Conservation (phyloP, 192 early-diverging fungal genomes). For the Rhizoclosmatium sp. region DNA sequence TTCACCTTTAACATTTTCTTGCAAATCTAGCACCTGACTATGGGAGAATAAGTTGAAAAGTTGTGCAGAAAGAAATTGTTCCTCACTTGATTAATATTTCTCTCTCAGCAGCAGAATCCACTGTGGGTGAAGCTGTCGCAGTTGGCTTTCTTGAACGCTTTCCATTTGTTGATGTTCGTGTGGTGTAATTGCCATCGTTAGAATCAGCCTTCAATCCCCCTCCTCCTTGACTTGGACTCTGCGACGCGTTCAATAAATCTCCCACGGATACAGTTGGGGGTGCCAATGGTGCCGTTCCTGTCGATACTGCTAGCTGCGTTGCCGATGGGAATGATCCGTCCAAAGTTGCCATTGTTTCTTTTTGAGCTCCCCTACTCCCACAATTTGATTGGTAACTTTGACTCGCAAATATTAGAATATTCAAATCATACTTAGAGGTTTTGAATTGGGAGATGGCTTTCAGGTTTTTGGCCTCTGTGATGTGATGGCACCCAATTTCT, state of each 20-base stretch:
- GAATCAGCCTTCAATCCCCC: not conserved
- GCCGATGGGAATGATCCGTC: too few relatives aligned
- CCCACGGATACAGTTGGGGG: not conserved
- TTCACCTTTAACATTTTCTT: constrained; percentile 36
- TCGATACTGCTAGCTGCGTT: too few relatives aligned
- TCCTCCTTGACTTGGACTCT: not conserved
- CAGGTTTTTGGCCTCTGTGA: too few relatives aligned
- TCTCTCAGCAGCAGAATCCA: not conserved
- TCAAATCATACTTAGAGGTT: too few relatives aligned
- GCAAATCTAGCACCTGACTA: constrained; percentile 38
- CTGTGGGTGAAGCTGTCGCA: not conserved
- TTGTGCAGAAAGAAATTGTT: not conserved
- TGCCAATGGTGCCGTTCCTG: not conserved
- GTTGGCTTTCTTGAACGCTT: not conserved
- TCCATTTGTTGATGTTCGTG: not conserved
- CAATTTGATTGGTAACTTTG: too few relatives aligned
- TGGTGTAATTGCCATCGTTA: not conserved
- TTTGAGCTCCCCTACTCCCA: too few relatives aligned
- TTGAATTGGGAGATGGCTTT: too few relatives aligned
- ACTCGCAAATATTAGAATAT: too few relatives aligned
- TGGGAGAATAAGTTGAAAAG: not conserved
- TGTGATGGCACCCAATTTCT: too few relatives aligned
- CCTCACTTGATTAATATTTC: not conserved
- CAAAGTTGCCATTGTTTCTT: too few relatives aligned
- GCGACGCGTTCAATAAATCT: not conserved